These are phyloP conservation scores for Phytophthora multivora DNA, from an alignment of 352 stramenopile species.

Conservation along the genomic window DNA sequence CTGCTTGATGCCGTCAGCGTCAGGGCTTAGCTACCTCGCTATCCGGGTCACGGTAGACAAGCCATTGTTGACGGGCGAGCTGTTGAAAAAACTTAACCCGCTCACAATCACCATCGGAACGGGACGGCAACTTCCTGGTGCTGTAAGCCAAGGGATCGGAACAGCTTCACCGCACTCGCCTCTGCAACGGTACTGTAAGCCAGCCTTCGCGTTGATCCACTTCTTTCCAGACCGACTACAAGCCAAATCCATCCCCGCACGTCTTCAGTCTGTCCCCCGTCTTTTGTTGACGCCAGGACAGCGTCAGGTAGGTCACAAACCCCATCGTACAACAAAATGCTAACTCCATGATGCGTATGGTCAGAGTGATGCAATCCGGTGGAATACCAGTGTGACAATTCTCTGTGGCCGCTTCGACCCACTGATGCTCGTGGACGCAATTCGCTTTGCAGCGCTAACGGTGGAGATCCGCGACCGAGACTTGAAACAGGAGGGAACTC, in stretches of 20 bases:
- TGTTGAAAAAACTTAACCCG: constrained; percentile 64
- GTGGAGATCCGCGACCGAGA: constrained; percentile 81
- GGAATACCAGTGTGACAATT: constrained; percentile 61
- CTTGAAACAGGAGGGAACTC: constrained; percentile 36
- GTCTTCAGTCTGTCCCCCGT: constrained; percentile 20
- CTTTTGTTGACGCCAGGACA: constrained; percentile 44
- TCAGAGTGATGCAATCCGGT: constrained; percentile 37
- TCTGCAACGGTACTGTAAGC: constrained; percentile 52
- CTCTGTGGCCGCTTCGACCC: constrained; percentile 49
- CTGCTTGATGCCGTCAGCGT: constrained; percentile 29
- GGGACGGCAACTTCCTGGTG: constrained; percentile 54
- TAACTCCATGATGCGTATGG: neutral
- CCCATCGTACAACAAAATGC: neutral
- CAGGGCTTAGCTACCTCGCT: constrained; percentile 51
- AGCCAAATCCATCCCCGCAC: neutral
- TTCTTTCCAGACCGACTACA: constrained; percentile 54
- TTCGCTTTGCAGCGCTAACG: constrained; percentile 42
- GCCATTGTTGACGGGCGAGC: constrained; percentile 42
- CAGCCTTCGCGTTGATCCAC: constrained; percentile 57
- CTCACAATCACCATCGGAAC: constrained; percentile 62
- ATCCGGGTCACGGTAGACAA: constrained; percentile 59
- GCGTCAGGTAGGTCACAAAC: constrained; percentile 35
- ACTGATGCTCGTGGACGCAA: constrained; percentile 49
- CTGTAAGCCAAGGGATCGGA: constrained; percentile 24
- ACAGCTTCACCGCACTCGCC: constrained; percentile 42